These are phyloP conservation scores for Sarcocystis neurona DNA, from an alignment of 169 alveolate genomes.

Conservation along the genomic window DNA sequence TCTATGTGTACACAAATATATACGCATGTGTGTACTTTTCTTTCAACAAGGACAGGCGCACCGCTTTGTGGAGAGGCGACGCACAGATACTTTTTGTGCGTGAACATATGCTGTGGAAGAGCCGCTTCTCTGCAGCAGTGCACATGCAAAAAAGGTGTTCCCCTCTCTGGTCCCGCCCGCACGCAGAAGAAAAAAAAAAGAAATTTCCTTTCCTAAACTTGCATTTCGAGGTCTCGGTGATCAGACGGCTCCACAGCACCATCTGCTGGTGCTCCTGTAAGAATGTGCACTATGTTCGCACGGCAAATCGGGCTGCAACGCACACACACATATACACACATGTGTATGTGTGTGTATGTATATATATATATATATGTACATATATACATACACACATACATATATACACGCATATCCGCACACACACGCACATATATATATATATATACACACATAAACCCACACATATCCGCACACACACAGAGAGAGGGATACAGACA, in stretches of 20 bases:
- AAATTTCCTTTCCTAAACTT: conserved; percentile 8
- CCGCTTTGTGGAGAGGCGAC: not conserved
- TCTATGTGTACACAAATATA: not conserved
- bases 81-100: not conserved
- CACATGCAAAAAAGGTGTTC: not conserved
- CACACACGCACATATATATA: not conserved
- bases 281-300: conserved; percentile 44
- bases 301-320: conserved; percentile 57
- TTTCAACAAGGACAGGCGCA: not conserved
- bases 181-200: too few relatives aligned
- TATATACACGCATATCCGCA: not conserved
- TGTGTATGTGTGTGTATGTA: not conserved
- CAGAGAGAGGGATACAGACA: too few relatives aligned
- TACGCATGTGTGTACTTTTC: not conserved
- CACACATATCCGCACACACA: too few relatives aligned
- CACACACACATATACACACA: not conserved
- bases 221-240: conserved; percentile 30
- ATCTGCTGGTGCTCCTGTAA: conserved; percentile 31
- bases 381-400: not conserved
- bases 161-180: not conserved
- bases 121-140: not conserved
- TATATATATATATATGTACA: not conserved
- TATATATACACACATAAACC: not conserved
- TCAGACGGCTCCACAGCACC: not conserved
- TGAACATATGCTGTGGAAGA: not conserved